Base-by-base conservation (phyloP, 1,284 basidiomycete species). In the Dichomitus squalens region DNA sequence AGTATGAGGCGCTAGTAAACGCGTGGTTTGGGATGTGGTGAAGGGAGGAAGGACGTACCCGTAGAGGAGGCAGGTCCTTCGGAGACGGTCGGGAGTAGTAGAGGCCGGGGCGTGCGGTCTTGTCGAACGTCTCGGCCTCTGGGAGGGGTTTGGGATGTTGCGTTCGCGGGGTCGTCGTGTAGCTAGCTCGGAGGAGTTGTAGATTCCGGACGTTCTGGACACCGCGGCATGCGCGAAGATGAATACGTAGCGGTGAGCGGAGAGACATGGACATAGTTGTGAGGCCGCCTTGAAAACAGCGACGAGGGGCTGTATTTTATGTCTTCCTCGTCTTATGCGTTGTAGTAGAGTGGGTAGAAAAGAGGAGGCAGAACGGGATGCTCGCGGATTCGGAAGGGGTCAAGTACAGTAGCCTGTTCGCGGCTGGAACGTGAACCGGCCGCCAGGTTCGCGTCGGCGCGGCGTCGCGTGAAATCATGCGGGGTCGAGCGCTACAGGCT, bases 11-110 rank as follows among this genome's bases (percentile, higher is more conserved):
- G 14, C 2, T 4, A 21, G 35, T 38, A n/a, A 52, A 31, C 6
- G 29, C 8, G 39, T 16, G 8, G 6, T 7, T 8, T n/a, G n/a
- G n/a, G 2, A 1, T 23, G 5, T 6, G 18, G 9, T 5, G n/a
- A 9, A 12, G 18, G 14, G 18, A 7, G 18, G 41, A 3, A n/a
- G 29, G 36, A 53, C 70, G 35, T 58, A 82, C 81, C 59, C 73
- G 69, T 54, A 82, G 59, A 11, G 71, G 70, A 12, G 81, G 81
- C 29, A 83, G 65, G 54, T 80, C 81, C 48, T 73, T 68, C 16
- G 68, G 68, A 21, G 70, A 69, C 0, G 72, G 73, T 3, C 75
- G 67, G 27, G 64, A 52, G 64, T 75, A 75, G 64, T 75, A 75
- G 43, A 67, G 64, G 14, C 72, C 68, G 1, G 75, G 74, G 14